phyloP scores from a whole-genome alignment of 2,329 filamentous ascomycete species.

The Fusarium acutatum region DNA sequence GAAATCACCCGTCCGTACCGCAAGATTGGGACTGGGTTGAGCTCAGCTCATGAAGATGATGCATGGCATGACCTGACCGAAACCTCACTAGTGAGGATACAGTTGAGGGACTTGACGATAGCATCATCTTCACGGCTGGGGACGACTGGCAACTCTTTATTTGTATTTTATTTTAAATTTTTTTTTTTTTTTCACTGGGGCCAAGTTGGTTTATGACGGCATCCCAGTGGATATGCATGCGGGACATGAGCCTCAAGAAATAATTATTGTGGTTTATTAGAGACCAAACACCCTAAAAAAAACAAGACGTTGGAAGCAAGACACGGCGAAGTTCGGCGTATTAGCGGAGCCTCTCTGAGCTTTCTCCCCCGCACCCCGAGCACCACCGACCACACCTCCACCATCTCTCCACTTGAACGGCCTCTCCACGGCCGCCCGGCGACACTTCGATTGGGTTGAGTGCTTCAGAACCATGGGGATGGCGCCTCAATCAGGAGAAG shows the following conservation, averaged over 20 bases:
- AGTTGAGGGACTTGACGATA: slow-evolving; percentile 15
- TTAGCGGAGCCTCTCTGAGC: slow-evolving; percentile 38
- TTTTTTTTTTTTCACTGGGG: neutral
- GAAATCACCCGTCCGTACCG: slow-evolving; percentile 27
- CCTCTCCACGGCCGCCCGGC: slow-evolving; percentile 34
- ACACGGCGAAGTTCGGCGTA: slow-evolving; percentile 39
- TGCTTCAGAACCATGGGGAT: slow-evolving; percentile 24
- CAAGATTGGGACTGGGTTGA: slow-evolving; percentile 31
- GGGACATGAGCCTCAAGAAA: slow-evolving; percentile 12
- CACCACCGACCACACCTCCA: slow-evolving; percentile 30
- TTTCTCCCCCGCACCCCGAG: slow-evolving; percentile 40
- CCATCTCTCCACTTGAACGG: slow-evolving; percentile 33
- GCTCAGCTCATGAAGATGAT: slow-evolving; percentile 26
- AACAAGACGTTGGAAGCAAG: slow-evolving; percentile 24
- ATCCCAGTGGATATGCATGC: slow-evolving; percentile 18
- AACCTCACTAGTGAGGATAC: slow-evolving; percentile 17
- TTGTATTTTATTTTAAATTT: too few species aligned
- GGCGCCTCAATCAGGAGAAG: slow-evolving; percentile 26
- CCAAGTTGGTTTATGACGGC: slow-evolving; percentile 28
- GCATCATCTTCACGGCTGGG: slow-evolving; percentile 12
- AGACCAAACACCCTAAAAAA: neutral
- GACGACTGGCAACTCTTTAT: neutral
- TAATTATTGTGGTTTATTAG: neutral
- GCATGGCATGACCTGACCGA: slow-evolving; percentile 37
- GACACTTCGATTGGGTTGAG: slow-evolving; percentile 27